Percentiles rank a stretch among this genome's conserved stretches.
These are phyloP conservation scores for Histomonas meleagridis DNA, from an alignment of 208 protist genomes.

Conservation along the genomic window DNA sequence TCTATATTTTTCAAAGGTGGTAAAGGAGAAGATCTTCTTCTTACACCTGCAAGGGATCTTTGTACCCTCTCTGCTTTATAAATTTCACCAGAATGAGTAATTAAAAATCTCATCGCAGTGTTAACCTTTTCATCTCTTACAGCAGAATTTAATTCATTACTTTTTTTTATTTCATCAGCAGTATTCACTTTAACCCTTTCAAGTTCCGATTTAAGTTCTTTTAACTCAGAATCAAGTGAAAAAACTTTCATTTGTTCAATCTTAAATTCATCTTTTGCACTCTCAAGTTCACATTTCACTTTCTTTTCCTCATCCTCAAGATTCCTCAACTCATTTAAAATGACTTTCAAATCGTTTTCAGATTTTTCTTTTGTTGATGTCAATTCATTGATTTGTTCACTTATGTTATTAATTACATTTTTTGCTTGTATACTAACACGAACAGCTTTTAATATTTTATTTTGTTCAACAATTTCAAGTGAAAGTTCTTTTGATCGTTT, in stretches of 20 bases:
- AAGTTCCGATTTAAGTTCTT: background rate
- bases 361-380: background rate
- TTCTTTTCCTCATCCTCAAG: background rate
- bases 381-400: background rate
- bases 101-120: background rate
- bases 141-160: background rate
- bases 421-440: background rate
- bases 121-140: background rate
- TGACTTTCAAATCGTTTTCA: background rate
- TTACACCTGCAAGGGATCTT: no score
- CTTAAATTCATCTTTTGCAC: background rate
- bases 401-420: background rate
- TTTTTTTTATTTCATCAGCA: background rate
- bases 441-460: background rate
- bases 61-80: background rate
- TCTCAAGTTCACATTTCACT: background rate
- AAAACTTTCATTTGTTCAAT: slow-evolving; percentile 31
- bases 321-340: background rate
- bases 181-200: background rate
- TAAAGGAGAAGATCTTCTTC: no score
- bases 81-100: background rate
- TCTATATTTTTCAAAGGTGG: no score
- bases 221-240: background rate
- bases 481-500: background rate
- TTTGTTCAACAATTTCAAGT: background rate